These are phyloP conservation scores for Microdochium nivale DNA, from an alignment of 2,329 filamentous ascomycete genomes.

Conservation along the genomic window DNA sequence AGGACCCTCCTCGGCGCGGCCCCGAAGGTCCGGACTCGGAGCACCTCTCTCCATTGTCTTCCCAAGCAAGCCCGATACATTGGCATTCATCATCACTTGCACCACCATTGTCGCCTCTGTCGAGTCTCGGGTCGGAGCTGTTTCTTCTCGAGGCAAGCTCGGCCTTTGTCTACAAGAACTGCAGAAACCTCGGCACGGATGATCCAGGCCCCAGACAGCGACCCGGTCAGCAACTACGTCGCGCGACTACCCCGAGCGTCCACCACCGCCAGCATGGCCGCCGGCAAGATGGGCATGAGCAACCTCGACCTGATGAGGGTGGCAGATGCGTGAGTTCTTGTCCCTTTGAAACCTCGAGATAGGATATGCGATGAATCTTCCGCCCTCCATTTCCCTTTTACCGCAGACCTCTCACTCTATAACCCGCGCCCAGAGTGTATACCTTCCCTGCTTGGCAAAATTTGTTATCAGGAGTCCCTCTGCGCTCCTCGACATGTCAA, in stretches of 20 bases:
- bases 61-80: no score
- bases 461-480: no score
- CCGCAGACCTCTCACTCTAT: no score
- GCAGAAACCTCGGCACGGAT: not conserved
- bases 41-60: not conserved
- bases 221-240: not conserved
- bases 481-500: no score
- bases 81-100: no score
- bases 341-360: no score
- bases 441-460: no score
- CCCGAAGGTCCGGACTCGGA: not conserved
- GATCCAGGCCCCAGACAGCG: not conserved
- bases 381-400: no score
- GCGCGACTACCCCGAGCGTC: not conserved
- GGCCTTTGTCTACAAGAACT: not conserved
- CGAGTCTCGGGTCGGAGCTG: no score
- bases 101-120: no score
- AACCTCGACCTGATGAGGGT: slow-evolving; percentile 45
- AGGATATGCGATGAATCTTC: no score
- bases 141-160: not conserved
- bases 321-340: slow-evolving; percentile 41
- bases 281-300: slow-evolving; percentile 18
- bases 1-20: not conserved
- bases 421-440: no score
- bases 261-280: not conserved